Conservation (phyloP, 495 filamentous ascomycete genomes). For the Xylaria longipes region DNA sequence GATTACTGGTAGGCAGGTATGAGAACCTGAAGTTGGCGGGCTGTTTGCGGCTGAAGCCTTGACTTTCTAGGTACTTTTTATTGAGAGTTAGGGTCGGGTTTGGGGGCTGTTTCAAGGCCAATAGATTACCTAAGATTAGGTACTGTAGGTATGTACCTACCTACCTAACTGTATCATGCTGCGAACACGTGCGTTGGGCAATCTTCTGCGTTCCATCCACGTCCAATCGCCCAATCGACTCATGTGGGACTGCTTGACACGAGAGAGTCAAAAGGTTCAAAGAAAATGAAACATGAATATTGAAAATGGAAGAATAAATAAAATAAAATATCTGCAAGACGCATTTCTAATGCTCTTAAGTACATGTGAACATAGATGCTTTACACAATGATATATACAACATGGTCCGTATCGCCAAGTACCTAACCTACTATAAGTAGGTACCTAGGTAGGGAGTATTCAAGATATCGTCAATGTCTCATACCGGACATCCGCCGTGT, state of each 20-base stretch:
- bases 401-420: neutral
- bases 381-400: neutral
- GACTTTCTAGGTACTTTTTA: neutral
- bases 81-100: no score
- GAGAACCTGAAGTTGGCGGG: no score
- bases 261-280: neutral
- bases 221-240: neutral
- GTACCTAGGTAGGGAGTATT: neutral
- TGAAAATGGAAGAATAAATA: no score
- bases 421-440: no score
- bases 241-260: neutral
- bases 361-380: neutral
- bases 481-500: conserved; percentile 27
- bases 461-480: conserved; percentile 31
- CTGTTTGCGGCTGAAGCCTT: conserved; percentile 13
- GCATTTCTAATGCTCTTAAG: neutral
- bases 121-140: no score
- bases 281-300: neutral
- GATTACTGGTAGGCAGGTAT: no score
- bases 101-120: no score
- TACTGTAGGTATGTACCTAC: no score
- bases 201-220: neutral
- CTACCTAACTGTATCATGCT: no score
- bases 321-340: no score
- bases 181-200: neutral